Evolutionary conservation across 2,329 filamentous ascomycete species (phyloP).

Genomic region (Drechmeria coniospora): DNA sequence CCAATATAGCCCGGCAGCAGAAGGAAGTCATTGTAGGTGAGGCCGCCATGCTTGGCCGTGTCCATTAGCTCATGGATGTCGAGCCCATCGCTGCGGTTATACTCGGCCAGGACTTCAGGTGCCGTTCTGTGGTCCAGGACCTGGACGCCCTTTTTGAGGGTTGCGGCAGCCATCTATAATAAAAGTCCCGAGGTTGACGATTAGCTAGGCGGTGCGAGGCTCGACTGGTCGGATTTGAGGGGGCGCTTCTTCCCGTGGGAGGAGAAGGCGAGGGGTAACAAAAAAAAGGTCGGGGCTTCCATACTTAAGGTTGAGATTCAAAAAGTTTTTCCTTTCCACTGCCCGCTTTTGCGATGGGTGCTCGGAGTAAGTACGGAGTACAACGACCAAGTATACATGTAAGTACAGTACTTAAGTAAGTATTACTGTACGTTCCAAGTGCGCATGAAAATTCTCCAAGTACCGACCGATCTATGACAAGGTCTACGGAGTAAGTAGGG

Average conservation of each 20-base stretch:
- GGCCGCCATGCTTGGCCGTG: conserved; percentile 77
- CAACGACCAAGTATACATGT: no score
- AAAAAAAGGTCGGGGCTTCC: conserved; percentile 20
- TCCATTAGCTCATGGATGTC: conserved; percentile 77
- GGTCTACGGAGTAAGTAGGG: no score
- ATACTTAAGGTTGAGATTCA: no score
- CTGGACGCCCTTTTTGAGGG: conserved; percentile 35
- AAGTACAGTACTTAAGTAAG: no score
- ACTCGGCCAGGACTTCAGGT: conserved; percentile 67
- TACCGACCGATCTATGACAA: no score
- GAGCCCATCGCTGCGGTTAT: conserved; percentile 70
- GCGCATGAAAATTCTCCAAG: no score
- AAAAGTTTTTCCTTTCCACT: conserved; percentile 30
- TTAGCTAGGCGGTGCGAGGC: conserved; percentile 14
- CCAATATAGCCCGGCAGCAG: conserved; percentile 95
- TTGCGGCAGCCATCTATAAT: conserved; percentile 46
- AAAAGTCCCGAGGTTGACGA: conserved; percentile 25
- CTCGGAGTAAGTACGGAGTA: no score
- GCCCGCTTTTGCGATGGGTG: no score
- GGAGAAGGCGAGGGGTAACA: conserved; percentile 26
- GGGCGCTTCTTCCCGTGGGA: conserved; percentile 38
- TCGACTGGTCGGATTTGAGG: conserved; percentile 22
- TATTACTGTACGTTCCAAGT: no score
- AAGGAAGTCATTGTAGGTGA: conserved; percentile 99
- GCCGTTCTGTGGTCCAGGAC: conserved; percentile 62